Conservation (phyloP, 805 yeast genomes). For the Barnettozyma sucrosica region DNA sequence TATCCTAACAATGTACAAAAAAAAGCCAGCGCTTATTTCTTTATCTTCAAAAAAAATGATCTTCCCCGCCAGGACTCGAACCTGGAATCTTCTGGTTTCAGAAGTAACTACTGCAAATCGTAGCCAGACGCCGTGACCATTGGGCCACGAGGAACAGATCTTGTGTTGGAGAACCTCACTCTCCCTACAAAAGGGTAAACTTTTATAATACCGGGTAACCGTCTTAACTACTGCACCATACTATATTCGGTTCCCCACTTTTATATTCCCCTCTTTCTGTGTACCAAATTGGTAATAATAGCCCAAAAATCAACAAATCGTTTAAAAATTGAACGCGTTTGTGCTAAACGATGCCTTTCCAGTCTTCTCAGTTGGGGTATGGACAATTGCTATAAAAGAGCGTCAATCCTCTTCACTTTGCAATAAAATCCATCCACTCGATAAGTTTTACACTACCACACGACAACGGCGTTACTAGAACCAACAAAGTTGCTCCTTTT, state of each 20-base stretch:
- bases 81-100: constrained; percentile 32
- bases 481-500: not conserved
- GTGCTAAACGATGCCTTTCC: constrained; percentile 1
- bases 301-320: constrained; percentile 8
- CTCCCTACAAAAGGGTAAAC: not conserved
- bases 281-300: not conserved
- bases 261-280: not conserved
- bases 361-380: not conserved
- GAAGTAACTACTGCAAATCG: constrained; percentile 42
- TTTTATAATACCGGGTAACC: not conserved
- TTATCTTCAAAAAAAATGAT: constrained; percentile 24
- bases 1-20: no score
- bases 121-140: constrained; percentile 74
- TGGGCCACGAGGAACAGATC: constrained; percentile 65
- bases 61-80: constrained; percentile 33
- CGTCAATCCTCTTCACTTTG: not conserved
- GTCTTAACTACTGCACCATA: not conserved
- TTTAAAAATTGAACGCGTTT: not conserved
- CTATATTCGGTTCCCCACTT: constrained; percentile 1
- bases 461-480: not conserved
- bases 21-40: no score
- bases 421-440: not conserved
- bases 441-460: not conserved
- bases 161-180: not conserved
- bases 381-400: not conserved